phyloP scores from a whole-genome alignment of 2,329 filamentous ascomycete species.

The Clonostachys rhizophaga region DNA sequence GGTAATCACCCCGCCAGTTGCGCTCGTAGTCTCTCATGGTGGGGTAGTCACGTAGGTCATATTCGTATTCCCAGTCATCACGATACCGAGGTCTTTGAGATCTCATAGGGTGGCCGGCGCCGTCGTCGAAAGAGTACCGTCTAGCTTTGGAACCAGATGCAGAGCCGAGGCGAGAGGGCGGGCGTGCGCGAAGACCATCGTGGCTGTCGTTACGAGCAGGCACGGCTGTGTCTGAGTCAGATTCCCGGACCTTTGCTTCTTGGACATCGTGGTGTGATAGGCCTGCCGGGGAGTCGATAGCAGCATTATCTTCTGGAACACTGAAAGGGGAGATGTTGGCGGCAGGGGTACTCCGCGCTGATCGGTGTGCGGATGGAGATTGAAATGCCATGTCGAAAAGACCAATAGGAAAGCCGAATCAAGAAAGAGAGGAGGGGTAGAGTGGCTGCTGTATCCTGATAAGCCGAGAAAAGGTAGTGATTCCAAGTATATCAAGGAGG shows the following conservation, averaged over 20 bases:
- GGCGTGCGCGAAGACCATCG: background rate
- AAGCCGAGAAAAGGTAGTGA: no score
- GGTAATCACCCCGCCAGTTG: conserved; percentile 13
- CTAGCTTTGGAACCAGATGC: background rate
- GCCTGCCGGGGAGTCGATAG: no score
- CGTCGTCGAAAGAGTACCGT: background rate
- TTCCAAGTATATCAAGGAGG: no score
- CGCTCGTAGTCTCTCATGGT: conserved; percentile 14
- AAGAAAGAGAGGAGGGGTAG: no score
- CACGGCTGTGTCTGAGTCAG: background rate
- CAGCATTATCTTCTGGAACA: no score
- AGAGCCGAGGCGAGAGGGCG: background rate
- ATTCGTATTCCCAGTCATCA: conserved; percentile 15
- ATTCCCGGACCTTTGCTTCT: background rate
- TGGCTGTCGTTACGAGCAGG: background rate
- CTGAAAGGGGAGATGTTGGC: no score
- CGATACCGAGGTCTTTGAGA: conserved; percentile 7
- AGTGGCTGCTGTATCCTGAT: no score
- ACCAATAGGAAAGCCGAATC: no score
- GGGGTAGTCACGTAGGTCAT: conserved; percentile 7
- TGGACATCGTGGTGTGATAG: no score
- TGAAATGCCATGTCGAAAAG: no score
- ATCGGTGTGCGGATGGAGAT: no score
- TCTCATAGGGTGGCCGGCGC: background rate
- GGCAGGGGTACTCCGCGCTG: no score